Percentiles rank a stretch among this genome's conserved stretches.
These are phyloP conservation scores for Tetrahymena malaccensis DNA, from an alignment of 73 alveolate species.

Conservation along the genomic window DNA sequence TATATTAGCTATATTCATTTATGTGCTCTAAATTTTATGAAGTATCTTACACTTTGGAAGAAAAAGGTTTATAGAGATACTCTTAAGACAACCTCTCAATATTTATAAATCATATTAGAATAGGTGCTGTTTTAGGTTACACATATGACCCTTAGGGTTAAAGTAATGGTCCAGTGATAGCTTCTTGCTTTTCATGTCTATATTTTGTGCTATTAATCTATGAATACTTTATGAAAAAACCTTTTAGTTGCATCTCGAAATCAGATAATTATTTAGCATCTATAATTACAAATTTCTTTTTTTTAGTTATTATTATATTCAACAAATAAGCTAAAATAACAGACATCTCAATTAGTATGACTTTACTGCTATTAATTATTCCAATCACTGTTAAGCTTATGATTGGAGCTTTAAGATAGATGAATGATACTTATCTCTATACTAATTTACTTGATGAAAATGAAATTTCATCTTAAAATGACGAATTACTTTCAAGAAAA, in stretches of 20 bases:
- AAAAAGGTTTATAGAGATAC: neutral
- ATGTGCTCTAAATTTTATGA: neutral
- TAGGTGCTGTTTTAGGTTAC: neutral
- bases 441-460: neutral
- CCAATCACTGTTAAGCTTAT: neutral
- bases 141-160: neutral
- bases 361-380: neutral
- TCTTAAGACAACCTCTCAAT: neutral
- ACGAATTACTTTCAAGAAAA: neutral
- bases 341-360: neutral
- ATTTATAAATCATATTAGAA: neutral
- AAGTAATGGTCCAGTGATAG: neutral
- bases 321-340: neutral
- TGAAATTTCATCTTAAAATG: neutral
- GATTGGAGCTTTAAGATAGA: neutral
- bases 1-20: neutral
- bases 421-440: neutral
- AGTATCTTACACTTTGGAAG: neutral
- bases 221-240: neutral
- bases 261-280: neutral
- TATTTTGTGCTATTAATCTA: neutral
- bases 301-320: neutral
- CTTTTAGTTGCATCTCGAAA: neutral
- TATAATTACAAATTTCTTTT: neutral
- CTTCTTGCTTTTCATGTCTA: neutral